Evolutionary conservation across 163 green algal genomes (phyloP), one percentile per base, ranked within the genome.

Genomic region (Scenedesmus sp.): DNA sequence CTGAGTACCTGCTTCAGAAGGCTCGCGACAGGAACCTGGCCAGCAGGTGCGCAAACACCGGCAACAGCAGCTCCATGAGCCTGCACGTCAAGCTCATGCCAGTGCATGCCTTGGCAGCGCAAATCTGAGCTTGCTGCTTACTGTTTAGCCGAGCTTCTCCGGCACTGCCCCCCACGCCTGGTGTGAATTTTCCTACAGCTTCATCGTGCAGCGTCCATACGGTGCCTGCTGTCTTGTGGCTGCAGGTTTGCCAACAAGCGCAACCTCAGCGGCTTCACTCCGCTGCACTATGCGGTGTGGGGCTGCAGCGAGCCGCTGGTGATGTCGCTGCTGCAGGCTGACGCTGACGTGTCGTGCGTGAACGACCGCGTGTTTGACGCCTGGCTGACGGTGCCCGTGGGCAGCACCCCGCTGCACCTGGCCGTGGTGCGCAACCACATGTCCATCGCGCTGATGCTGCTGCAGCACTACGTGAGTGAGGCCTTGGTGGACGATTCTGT

Each of bases 391-490:
- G 56, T 85, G 82, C 93, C 94, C 88, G 93, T 72, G 85, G 92
- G 30, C 44, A 89, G 46, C 92, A 88, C 78, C 85, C 94, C 51
- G 82, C 83, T 91, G 93, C 94, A 90, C 93, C 92, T 92, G 53
- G 85, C 86, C 33, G 94, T 94, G 26, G 82, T 93, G 91, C 94
- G 92, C 6, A 90, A 88, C 73, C 91, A 92, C 72, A 93, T 86
- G 86, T 87, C 89, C 51, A 88, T 93, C 44, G 87, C 81, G 3
- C n/a, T 92, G 24, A 86, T 89, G 70, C 90, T 92, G 81, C 89
- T 92, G 72, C 61, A 92, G 81, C 83, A 90, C 20, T 90, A 87
- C n/a, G 89, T 92, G 72, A 92, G 88, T 51, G 35, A 10, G 65
- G 49, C 51, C 0, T 35, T 43, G 42, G 35, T 59, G 18, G 20